Evolutionary conservation across 2,329 filamentous ascomycete species (phyloP).

Genomic region (Periconia sp.): DNA sequence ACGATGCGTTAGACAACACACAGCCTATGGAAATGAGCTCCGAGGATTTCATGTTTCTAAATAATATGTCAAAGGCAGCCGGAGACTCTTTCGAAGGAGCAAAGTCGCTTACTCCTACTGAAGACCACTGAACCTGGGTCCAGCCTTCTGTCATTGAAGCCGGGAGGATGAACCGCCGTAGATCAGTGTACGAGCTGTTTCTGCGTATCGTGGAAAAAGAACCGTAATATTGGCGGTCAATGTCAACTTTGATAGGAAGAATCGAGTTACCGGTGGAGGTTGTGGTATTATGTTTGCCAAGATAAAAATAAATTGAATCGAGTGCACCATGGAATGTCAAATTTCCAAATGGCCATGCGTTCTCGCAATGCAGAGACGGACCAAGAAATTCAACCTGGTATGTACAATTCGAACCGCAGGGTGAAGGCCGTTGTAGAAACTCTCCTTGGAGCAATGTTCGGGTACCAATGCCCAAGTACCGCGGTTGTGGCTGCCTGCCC

Average conservation of each 20-base stretch:
- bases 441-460: background rate
- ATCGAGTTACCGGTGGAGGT: no score
- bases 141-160: background rate
- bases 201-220: no score
- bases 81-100: background rate
- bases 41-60: background rate
- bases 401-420: background rate
- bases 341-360: background rate
- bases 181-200: no score
- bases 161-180: no score
- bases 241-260: no score
- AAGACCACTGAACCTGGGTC: background rate
- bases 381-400: background rate
- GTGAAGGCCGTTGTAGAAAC: background rate
- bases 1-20: background rate
- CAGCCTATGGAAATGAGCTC: background rate
- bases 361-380: background rate
- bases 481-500: background rate
- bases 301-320: no score
- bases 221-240: no score
- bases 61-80: background rate
- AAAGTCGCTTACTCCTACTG: background rate
- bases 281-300: no score
- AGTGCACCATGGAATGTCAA: background rate
- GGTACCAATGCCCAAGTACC: background rate